These are phyloP conservation scores for Strigomonas culicis DNA, from an alignment of 208 protist genomes.

Conservation along the genomic window DNA sequence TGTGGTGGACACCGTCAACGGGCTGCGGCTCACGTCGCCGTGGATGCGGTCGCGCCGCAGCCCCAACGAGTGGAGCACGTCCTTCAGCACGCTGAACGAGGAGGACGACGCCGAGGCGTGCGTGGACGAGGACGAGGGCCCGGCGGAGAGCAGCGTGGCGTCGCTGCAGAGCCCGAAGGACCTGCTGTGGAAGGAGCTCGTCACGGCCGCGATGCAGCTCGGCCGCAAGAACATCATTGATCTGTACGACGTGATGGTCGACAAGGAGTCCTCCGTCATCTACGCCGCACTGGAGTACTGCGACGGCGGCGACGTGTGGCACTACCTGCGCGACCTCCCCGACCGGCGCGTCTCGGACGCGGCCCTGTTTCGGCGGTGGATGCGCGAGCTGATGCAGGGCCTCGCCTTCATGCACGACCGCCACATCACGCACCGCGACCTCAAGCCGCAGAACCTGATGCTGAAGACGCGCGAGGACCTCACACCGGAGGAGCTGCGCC, in stretches of 20 bases:
- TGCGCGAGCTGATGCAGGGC: slow-evolving; percentile 62
- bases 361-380: slow-evolving; percentile 51
- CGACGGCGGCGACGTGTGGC: slow-evolving; percentile 94
- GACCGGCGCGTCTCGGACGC: slow-evolving; percentile 28
- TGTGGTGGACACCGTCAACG: neutral
- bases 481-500: slow-evolving; percentile 2
- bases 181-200: neutral
- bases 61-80: slow-evolving; percentile 11
- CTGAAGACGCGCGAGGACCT: slow-evolving; percentile 35
- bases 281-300: slow-evolving; percentile 96
- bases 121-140: slow-evolving; percentile 2
- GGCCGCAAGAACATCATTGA: slow-evolving; percentile 66
- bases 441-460: slow-evolving; percentile 86
- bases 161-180: neutral
- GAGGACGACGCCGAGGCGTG: neutral
- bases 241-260: slow-evolving; percentile 94
- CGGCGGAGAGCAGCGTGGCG: neutral
- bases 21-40: neutral
- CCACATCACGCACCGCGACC: slow-evolving; percentile 77
- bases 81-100: slow-evolving; percentile 1
- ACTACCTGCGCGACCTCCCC: slow-evolving; percentile 67
- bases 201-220: slow-evolving; percentile 22
- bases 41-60: neutral
- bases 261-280: slow-evolving; percentile 65
- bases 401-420: slow-evolving; percentile 55